phyloP scores from a whole-genome alignment of 2,329 filamentous ascomycete genomes.

The Dissoconium aciculare region DNA sequence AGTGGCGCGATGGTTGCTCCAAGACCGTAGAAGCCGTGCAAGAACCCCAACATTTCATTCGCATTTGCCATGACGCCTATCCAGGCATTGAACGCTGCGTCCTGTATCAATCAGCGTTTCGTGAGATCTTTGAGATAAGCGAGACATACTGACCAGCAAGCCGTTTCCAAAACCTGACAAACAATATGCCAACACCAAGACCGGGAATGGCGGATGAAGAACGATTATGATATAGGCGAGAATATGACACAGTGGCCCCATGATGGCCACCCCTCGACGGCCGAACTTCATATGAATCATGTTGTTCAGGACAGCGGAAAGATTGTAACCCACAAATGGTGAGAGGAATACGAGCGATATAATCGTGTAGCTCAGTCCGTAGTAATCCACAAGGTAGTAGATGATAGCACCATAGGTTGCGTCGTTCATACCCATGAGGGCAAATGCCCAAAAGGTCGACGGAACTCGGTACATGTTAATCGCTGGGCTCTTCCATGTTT shows the following conservation, averaged over 20 bases:
- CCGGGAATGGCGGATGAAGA: conserved; percentile 54
- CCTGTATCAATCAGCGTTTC: too few species aligned
- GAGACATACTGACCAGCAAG: conserved; percentile 31
- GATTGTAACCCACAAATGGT: conserved; percentile 49
- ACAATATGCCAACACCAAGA: conserved; percentile 49
- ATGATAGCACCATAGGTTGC: conserved; percentile 33
- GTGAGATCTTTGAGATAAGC: too few species aligned
- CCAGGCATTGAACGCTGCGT: conserved; percentile 47
- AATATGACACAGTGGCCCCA: conserved; percentile 49
- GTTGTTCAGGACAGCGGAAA: conserved; percentile 50
- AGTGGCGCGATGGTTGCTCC: conserved; percentile 56
- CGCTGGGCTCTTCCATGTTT: conserved; percentile 49
- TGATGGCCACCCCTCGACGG: conserved; percentile 54
- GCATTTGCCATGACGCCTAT: conserved; percentile 58
- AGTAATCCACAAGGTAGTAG: conserved; percentile 46
- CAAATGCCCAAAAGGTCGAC: conserved; percentile 45
- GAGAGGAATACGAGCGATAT: conserved; percentile 54
- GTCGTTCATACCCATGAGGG: conserved; percentile 56
- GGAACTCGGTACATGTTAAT: conserved; percentile 45
- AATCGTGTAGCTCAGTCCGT: conserved; percentile 45
- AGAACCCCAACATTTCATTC: conserved; percentile 58
- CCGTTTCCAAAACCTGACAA: conserved; percentile 59
- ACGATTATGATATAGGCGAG: conserved; percentile 50
- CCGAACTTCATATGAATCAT: conserved; percentile 49
- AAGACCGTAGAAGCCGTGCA: conserved; percentile 58